Evolutionary conservation across 441 rosid genomes (phyloP).

Genomic region (Erysimum pusillum): DNA sequence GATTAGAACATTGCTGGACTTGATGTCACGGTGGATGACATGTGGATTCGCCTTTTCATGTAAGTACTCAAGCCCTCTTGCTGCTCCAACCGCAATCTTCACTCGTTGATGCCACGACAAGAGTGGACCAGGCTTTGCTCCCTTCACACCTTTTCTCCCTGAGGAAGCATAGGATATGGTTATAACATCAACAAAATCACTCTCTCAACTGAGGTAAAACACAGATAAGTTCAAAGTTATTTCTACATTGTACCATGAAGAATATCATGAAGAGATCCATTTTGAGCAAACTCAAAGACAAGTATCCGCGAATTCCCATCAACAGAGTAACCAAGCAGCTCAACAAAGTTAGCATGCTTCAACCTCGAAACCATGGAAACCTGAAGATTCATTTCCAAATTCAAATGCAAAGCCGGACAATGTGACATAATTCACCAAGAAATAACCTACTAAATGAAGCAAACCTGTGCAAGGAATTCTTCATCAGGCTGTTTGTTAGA

Average conservation of each 20-base stretch:
- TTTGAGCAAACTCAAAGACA: slow-evolving; percentile 67
- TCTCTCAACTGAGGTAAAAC: neutral
- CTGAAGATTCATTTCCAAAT: slow-evolving; percentile 43
- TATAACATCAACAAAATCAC: slow-evolving; percentile 3
- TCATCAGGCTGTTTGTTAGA: slow-evolving; percentile 70
- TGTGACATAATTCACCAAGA: neutral
- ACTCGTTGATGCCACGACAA: slow-evolving; percentile 70
- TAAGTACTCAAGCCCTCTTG: slow-evolving; percentile 69
- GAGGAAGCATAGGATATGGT: slow-evolving; percentile 32
- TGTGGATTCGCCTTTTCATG: slow-evolving; percentile 70
- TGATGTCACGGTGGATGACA: slow-evolving; percentile 66
- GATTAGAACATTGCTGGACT: slow-evolving; percentile 68
- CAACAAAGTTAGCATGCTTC: slow-evolving; percentile 69
- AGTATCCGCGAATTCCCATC: slow-evolving; percentile 68
- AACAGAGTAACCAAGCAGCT: slow-evolving; percentile 71
- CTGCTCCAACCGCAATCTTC: slow-evolving; percentile 73
- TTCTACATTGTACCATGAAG: slow-evolving; percentile 54
- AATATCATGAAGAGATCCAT: slow-evolving; percentile 74
- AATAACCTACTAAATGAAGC: neutral
- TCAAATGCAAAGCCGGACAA: slow-evolving; percentile 27
- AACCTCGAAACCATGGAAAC: slow-evolving; percentile 76
- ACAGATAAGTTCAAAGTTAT: neutral
- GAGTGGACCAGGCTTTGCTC: slow-evolving; percentile 70
- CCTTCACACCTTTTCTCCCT: slow-evolving; percentile 77
- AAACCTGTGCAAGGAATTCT: slow-evolving; percentile 75